Conservation (phyloP, 768 basidiomycete species). For the Lentinula aciculospora region DNA sequence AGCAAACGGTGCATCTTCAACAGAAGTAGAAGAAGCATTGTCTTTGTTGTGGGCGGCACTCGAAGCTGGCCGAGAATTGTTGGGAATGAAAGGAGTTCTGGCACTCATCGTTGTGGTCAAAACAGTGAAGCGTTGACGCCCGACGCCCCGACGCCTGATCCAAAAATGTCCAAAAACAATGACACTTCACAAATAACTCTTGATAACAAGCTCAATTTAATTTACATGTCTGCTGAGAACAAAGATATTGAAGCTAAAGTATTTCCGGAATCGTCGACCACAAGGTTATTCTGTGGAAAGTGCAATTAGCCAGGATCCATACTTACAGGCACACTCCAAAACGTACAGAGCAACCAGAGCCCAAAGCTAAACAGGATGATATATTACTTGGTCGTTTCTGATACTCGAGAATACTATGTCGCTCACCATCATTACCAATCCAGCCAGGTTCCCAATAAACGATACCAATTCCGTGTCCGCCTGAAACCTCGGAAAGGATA, state of each 20-base stretch:
- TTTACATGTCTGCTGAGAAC: slow-evolving; percentile 31
- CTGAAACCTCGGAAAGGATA: slow-evolving; percentile 39
- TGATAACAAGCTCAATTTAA: no score
- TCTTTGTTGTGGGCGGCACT: neutral
- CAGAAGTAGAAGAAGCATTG: neutral
- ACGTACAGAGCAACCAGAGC: slow-evolving; percentile 35
- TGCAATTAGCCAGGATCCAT: neutral
- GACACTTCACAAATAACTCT: no score
- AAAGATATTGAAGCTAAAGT: slow-evolving; percentile 32
- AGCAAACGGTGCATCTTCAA: neutral
- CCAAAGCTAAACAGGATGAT: slow-evolving; percentile 15
- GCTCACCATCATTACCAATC: slow-evolving; percentile 46
- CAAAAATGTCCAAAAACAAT: no score
- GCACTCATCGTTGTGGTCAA: neutral
- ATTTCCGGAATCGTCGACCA: slow-evolving; percentile 44
- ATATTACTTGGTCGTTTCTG: neutral
- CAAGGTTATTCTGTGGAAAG: slow-evolving; percentile 35
- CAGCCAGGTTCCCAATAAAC: slow-evolving; percentile 69
- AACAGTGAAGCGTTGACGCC: no score
- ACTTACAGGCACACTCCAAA: neutral
- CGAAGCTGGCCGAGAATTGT: slow-evolving; percentile 4
- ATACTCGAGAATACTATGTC: neutral
- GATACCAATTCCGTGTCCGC: slow-evolving; percentile 41
- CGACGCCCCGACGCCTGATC: no score
- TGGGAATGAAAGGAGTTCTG: slow-evolving; percentile 6